Percentiles rank a stretch among this genome's conserved stretches.
Evolutionary conservation across 2,329 filamentous ascomycete genomes (phyloP).

Genomic region (Fusarium albidum): DNA sequence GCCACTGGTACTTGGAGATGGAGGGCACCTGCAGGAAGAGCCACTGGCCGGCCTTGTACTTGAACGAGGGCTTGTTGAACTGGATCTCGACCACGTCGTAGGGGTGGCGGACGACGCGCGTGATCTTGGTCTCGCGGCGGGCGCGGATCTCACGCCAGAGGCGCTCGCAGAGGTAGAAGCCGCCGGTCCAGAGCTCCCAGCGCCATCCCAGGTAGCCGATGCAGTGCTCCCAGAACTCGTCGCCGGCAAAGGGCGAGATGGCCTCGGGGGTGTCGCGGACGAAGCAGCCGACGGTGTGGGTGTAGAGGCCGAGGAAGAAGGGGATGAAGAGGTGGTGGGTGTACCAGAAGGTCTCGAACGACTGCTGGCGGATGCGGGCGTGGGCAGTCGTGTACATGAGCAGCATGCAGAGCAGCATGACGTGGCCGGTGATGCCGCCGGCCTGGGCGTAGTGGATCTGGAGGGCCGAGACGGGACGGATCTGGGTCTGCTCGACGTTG

Average conservation of each 20-base stretch:
- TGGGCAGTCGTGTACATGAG: slow-evolving; percentile 98
- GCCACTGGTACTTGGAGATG: slow-evolving; percentile 92
- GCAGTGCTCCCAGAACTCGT: slow-evolving; percentile 88
- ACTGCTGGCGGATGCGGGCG: slow-evolving; percentile 92
- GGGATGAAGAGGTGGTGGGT: slow-evolving; percentile 98
- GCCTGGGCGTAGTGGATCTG: slow-evolving; percentile 92
- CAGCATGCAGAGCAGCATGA: slow-evolving; percentile 99
- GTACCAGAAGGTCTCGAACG: slow-evolving; percentile 99
- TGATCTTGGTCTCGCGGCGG: slow-evolving; percentile 85
- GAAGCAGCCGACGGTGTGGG: slow-evolving; percentile 95
- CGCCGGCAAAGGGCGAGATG: slow-evolving; percentile 84
- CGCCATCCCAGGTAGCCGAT: slow-evolving; percentile 96
- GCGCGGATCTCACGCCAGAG: slow-evolving; percentile 91
- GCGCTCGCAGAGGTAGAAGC: slow-evolving; percentile 85
- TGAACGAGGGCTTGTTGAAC: slow-evolving; percentile 95
- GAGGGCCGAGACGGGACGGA: slow-evolving; percentile 81
- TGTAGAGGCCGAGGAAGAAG: slow-evolving; percentile 92
- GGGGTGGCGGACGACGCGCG: slow-evolving; percentile 92
- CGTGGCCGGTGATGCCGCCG: slow-evolving; percentile 92
- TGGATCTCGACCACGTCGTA: slow-evolving; percentile 98
- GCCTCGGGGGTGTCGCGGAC: slow-evolving; percentile 80
- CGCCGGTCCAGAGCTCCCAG: slow-evolving; percentile 91
- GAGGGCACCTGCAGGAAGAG: slow-evolving; percentile 94
- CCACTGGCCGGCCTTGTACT: slow-evolving; percentile 98
- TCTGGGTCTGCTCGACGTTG: slow-evolving; percentile 87